Evolutionary conservation across 768 basidiomycete species (phyloP).

Genomic region (Tulasnella sp.): DNA sequence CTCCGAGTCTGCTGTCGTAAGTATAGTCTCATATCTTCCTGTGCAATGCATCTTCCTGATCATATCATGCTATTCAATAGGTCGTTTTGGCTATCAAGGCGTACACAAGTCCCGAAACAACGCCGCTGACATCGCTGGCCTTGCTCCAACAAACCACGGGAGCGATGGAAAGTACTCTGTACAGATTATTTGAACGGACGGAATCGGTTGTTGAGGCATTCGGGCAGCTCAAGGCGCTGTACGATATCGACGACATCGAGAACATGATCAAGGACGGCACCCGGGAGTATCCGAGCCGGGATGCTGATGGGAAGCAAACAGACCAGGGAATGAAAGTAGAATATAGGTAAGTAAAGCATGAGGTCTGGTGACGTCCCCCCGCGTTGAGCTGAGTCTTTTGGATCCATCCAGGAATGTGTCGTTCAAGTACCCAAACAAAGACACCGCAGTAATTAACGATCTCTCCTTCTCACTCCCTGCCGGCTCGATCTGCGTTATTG

Average conservation of each 20-base stretch:
- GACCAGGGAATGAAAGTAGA: slow-evolving; percentile 17
- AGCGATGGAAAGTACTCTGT: background rate
- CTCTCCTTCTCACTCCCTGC: slow-evolving; percentile 32
- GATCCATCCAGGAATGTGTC: slow-evolving; percentile 36
- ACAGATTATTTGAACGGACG: background rate
- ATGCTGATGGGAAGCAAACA: background rate
- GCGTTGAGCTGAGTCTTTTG: background rate
- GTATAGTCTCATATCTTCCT: background rate
- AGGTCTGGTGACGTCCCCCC: background rate
- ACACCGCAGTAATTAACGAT: slow-evolving; percentile 28
- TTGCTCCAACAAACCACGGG: background rate
- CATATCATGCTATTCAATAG: background rate
- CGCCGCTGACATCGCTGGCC: background rate
- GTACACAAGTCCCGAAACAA: background rate
- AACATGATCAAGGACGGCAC: slow-evolving; percentile 12
- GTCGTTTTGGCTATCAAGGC: slow-evolving; percentile 2
- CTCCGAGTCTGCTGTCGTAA: slow-evolving; percentile 2
- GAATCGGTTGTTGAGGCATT: slow-evolving; percentile 6
- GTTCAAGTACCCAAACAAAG: slow-evolving; percentile 40
- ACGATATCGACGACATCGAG: slow-evolving; percentile 14
- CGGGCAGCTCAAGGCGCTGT: slow-evolving; percentile 8
- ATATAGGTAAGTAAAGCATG: slow-evolving; percentile 11
- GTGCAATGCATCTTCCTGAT: background rate
- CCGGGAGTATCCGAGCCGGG: slow-evolving; percentile 4
- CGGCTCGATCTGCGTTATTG: slow-evolving; percentile 43